Conservation (phyloP, 1,284 basidiomycete species). For the Tylopilus orsonianus region DNA sequence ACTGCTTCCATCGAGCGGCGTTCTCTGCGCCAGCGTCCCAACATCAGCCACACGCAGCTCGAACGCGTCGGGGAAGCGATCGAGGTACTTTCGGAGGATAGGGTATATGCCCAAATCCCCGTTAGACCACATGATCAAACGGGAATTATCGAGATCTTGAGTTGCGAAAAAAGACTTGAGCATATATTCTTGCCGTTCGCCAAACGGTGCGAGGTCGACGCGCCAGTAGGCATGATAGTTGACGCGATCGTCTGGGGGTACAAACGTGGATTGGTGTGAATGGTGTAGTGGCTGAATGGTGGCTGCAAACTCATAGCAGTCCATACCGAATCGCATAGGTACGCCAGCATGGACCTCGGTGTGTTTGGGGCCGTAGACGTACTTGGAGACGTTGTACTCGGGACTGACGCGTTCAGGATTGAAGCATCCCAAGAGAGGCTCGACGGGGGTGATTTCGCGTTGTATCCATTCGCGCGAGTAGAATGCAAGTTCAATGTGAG, state of each 20-base stretch:
- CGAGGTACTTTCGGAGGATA: conserved; percentile 61
- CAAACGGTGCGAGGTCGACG: conserved; percentile 78
- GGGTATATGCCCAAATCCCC: conserved; percentile 64
- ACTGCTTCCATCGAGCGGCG: conserved; percentile 67
- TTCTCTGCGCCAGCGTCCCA: conserved; percentile 64
- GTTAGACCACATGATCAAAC: conserved; percentile 88
- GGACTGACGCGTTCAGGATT: conserved; percentile 54
- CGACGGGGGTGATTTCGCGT: conserved; percentile 59
- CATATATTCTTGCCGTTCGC: conserved; percentile 81
- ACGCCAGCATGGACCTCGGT: conserved; percentile 79
- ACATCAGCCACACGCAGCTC: conserved; percentile 72
- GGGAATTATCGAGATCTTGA: conserved; percentile 64
- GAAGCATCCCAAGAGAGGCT: conserved; percentile 76
- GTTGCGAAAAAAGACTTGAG: conserved; percentile 90
- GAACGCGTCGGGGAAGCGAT: conserved; percentile 68
- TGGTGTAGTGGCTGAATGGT: conserved; percentile 52
- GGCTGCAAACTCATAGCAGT: conserved; percentile 88
- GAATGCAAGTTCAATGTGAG: conserved; percentile 79
- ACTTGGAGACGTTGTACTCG: conserved; percentile 67
- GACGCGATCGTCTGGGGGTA: conserved; percentile 45
- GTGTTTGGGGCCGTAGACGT: conserved; percentile 56
- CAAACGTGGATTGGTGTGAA: conserved; percentile 7
- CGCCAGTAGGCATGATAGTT: conserved; percentile 91
- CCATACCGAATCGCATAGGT: conserved; percentile 71
- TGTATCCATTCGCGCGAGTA: conserved; percentile 76